Evolutionary conservation across 306 rosid genomes (phyloP), one percentile per base, ranked within the genome.

Genomic region (Cucurbita ficifolia): DNA sequence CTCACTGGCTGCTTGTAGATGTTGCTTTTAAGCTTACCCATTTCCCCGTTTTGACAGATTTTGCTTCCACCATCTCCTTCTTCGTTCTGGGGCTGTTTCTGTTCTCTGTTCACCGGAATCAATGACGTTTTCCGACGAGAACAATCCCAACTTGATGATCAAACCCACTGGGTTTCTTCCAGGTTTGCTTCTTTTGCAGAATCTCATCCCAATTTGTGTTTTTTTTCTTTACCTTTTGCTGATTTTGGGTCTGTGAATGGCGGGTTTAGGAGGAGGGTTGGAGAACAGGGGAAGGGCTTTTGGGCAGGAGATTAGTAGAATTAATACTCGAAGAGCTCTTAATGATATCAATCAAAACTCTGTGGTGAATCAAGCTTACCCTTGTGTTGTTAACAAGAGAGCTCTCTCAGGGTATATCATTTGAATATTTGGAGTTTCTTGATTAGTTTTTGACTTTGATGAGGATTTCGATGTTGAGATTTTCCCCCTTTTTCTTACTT

Each of bases 381-480:
- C 96, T 36, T 88, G 96, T 74, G 95, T 90, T 55, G 88, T 94
- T 78, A 89, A 88, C 87, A 94, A 94, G 85, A 89, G 99, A 78
- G 82, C 76, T 3, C 76, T 87, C 61, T 13, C 90, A 50, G 94
- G 81, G 99, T 91, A 91, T 21, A 16, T 0, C 4, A 36, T n/a
- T 46, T 10, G 7, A 2, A 4, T 22, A 3, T 18, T 40, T 46
- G 3, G 7, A 68, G 22, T 53, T 78, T 46, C 11, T 38, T 62
- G 18, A 1, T 79, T 19, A 40, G 18, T 70, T n/a, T 10, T 62
- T 29, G 50, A 63, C 0, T 73, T 61, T 67, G 57, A 3, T 19
- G 14, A 53, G 0, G 21, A 58, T 33, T 36, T 16, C 7, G 36
- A 22, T 40, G 38, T 21, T 57, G 43, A 71, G 22, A 71, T 9